phyloP scores from a whole-genome alignment of 148 eudicot genomes.

The Hydrangea macrophylla region DNA sequence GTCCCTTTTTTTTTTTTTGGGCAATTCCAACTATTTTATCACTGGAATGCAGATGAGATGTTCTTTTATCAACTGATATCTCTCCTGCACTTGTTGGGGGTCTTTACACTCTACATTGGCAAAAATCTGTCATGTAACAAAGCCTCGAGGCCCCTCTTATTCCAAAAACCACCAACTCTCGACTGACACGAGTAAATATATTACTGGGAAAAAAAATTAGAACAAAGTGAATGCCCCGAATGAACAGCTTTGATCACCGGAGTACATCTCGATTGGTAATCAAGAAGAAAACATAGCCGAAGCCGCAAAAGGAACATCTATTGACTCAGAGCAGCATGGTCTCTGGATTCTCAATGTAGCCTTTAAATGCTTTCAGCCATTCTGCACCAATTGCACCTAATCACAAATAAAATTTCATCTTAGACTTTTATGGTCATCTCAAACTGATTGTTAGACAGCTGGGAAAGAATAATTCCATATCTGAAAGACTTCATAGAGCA shows the following conservation, averaged over 20 bases:
- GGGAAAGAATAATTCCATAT: background rate
- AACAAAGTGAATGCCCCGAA: background rate
- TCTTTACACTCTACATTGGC: conserved; percentile 20
- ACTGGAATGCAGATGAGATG: background rate
- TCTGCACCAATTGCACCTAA: conserved; percentile 97
- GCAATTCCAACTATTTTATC: too few species aligned
- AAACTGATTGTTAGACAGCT: background rate
- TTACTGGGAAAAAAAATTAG: background rate
- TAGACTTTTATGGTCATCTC: conserved; percentile 1
- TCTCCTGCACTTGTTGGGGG: conserved; percentile 3
- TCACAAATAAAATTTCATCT: conserved; percentile 3
- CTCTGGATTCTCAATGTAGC: conserved; percentile 93
- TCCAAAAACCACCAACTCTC: conserved; percentile 1
- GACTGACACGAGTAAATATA: background rate
- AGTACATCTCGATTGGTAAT: background rate
- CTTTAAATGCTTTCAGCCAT: conserved; percentile 96
- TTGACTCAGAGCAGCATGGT: conserved; percentile 69
- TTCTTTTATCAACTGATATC: background rate
- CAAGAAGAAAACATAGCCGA: background rate
- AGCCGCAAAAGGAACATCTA: conserved; percentile 1
- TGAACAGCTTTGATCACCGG: background rate
- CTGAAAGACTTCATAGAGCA: background rate
- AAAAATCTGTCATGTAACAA: conserved; percentile 14
- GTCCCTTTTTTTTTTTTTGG: too few species aligned
- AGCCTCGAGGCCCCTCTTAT: conserved; percentile 14